These are phyloP conservation scores for Epithele typhae DNA, from an alignment of 768 basidiomycete genomes.

Conservation along the genomic window DNA sequence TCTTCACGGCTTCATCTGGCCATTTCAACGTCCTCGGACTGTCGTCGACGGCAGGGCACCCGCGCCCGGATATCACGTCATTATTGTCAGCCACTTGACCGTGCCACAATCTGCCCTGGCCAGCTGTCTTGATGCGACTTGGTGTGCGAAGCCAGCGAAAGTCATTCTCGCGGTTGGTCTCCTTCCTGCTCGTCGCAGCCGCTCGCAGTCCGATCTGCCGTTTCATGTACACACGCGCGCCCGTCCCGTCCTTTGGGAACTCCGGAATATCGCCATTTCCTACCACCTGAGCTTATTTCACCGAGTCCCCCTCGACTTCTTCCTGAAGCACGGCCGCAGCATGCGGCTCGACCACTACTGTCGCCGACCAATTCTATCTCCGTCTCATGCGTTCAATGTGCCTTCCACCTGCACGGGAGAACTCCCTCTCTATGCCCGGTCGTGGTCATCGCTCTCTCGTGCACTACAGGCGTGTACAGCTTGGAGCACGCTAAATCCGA, in stretches of 20 bases:
- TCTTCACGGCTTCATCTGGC: too few species aligned
- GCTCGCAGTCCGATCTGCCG: too few species aligned
- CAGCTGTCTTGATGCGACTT: slow-evolving; percentile 11
- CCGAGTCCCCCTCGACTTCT: too few species aligned
- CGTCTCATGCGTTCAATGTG: slow-evolving; percentile 1
- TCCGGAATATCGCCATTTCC: background rate
- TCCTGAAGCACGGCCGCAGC: slow-evolving; percentile 1
- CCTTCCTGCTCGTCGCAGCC: background rate
- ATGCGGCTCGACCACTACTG: slow-evolving; percentile 4
- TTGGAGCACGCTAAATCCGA: slow-evolving; percentile 9
- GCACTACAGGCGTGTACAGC: slow-evolving; percentile 13
- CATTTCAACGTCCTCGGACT: too few species aligned
- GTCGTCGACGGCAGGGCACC: too few species aligned
- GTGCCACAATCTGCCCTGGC: slow-evolving; percentile 7
- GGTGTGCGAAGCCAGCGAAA: slow-evolving; percentile 14
- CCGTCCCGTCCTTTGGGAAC: too few species aligned
- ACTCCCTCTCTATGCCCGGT: slow-evolving; percentile 8
- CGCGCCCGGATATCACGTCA: too few species aligned
- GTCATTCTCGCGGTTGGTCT: slow-evolving; percentile 13
- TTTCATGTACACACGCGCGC: too few species aligned
- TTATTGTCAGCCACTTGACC: too few species aligned
- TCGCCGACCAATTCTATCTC: slow-evolving; percentile 9
- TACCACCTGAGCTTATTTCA: too few species aligned
- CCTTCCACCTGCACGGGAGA: slow-evolving; percentile 4
- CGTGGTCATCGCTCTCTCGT: slow-evolving; percentile 4